Percentiles rank a stretch among this genome's conserved stretches.
phyloP scores from a whole-genome alignment of 352 stramenopile species.

The Pythium monospermum region DNA sequence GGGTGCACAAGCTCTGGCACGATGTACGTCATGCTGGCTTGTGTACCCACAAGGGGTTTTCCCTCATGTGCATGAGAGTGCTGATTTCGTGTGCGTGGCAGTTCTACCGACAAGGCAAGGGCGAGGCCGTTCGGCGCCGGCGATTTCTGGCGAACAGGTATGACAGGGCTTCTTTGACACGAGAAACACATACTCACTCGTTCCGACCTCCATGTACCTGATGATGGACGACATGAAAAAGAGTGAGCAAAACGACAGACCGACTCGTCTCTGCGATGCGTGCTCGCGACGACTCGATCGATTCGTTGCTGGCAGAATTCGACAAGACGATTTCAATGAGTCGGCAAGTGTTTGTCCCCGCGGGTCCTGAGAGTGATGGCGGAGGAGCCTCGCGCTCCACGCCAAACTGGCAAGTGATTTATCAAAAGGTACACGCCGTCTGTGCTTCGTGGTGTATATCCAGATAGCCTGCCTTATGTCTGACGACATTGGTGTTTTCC shows the following conservation, averaged over 20 bases:
- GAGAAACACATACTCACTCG: neutral
- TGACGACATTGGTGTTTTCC: neutral
- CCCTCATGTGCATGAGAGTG: neutral
- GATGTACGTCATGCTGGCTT: neutral
- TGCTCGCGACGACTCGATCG: conserved; percentile 72
- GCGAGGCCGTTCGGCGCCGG: conserved; percentile 40
- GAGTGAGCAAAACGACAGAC: conserved; percentile 52
- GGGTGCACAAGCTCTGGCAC: neutral
- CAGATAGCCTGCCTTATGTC: neutral
- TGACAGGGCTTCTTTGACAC: neutral
- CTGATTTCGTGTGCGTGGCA: conserved; percentile 12
- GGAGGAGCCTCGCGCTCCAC: no score
- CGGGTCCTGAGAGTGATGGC: no score
- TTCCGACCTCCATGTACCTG: no score
- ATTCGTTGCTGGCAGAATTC: conserved; percentile 72
- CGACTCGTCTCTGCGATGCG: conserved; percentile 54
- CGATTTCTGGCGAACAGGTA: conserved; percentile 69
- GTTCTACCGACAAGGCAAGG: conserved; percentile 66
- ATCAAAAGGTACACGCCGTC: no score
- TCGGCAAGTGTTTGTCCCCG: conserved; percentile 62
- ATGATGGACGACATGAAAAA: no score
- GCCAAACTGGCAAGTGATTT: no score
- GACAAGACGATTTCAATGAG: conserved; percentile 63
- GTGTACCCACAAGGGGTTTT: neutral
- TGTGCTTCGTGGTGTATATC: neutral